Conservation (phyloP, 2,329 filamentous ascomycete genomes). For the Botryotinia narcissicola region DNA sequence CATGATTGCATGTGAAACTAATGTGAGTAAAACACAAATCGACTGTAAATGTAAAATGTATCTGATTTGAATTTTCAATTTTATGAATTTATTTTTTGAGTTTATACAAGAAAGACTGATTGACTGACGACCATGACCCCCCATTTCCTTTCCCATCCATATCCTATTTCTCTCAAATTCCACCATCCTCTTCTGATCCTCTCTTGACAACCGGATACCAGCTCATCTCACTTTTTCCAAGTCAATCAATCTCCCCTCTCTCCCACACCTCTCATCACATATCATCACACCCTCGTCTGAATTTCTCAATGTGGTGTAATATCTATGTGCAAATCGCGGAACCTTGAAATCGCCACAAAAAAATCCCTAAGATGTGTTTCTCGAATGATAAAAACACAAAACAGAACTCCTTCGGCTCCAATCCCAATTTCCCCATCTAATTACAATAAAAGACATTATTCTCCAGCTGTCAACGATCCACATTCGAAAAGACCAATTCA, state of each 20-base stretch:
- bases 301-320: not conserved
- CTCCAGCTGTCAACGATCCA: not conserved
- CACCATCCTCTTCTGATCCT: not conserved
- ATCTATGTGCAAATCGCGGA: not conserved
- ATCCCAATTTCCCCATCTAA: constrained; percentile 11
- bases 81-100: not conserved
- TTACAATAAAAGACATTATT: constrained; percentile 11
- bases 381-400: constrained; percentile 1
- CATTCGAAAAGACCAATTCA: not conserved
- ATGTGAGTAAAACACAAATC: not conserved
- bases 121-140: not conserved
- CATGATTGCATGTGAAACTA: not conserved
- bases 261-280: not conserved
- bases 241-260: not conserved
- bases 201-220: not conserved
- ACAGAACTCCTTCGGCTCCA: constrained; percentile 10
- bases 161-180: not conserved
- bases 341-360: constrained; percentile 1
- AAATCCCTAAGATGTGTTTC: constrained; percentile 11
- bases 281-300: not conserved
- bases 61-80: not conserved
- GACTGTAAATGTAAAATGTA: not conserved
- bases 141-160: not conserved
- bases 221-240: not conserved
- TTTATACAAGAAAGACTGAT: constrained; percentile 12